Evolutionary conservation across 371 early-diverging fungal species (phyloP), one percentile per base, ranked within the genome.

Genomic region (Smittium culicis): DNA sequence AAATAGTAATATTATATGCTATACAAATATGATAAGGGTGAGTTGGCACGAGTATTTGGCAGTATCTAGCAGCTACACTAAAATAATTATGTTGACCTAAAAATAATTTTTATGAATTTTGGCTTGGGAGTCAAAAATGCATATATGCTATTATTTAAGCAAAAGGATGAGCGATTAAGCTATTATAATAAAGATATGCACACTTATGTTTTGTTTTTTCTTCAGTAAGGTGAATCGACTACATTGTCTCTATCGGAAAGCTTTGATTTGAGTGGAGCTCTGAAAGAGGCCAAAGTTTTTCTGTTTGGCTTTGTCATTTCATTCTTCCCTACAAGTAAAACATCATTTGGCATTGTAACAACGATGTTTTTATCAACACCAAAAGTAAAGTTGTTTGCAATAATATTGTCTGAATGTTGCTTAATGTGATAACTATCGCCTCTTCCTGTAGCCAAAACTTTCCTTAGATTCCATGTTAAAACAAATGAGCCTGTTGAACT

Each of bases 401-500:
- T 91, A 28, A 98, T 85, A 16, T 74, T 72, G 57, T 91, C 89
- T 1, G 73, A 70, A 66, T 90, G 93, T 72, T 86, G 81, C 73
- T 90, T 91, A 72, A 98, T 89, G 35, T 81, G 79, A 75, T 98
- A 98, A 24, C 72, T 72, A 67, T 86, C 85, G 71, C 85, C 80
- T 2, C 83, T 74, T 45, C 88, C 82, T 1, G 91, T 90, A 56
- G 77, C 72, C 69, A 88, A 84, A 57, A 90, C 90, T 20, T 87
- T 82, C 45, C 86, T 78, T 73, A 98, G 86, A 77, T 89, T 92
- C 99, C 99, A 98, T 11, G 91, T 86, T 58, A 98, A 83, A 35
- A 97, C 89, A 77, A 85, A 94, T 17, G 88, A 86, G 2, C 98
- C 96, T 5, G 96, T 92, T 61, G 88, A 87, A 58, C 85, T 91